Conservation (phyloP, 176 grass and related monocot species). For the Triticum dicoccoides region DNA sequence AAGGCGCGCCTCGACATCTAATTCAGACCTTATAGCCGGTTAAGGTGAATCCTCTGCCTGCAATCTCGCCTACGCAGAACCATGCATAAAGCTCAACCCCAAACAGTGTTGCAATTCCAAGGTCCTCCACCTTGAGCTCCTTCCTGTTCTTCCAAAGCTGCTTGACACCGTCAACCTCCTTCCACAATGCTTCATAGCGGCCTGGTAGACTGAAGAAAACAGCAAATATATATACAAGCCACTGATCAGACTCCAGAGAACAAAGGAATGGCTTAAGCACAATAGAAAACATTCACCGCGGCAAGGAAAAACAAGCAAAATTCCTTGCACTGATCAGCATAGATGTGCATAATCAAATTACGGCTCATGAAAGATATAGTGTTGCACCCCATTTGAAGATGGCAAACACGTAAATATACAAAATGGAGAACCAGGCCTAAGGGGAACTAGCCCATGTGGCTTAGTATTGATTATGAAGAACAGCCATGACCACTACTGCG, state of each 20-base stretch:
- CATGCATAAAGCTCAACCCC: constrained; percentile 82
- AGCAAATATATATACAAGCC: constrained; percentile 1
- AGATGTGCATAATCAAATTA: constrained; percentile 1
- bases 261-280: neutral
- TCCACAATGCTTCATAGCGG: constrained; percentile 86
- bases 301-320: neutral
- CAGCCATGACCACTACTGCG: neutral
- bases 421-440: neutral
- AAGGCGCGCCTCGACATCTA: constrained; percentile 26
- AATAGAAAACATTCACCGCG: neutral
- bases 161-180: constrained; percentile 73
- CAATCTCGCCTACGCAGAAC: constrained; percentile 76
- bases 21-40: constrained; percentile 86
- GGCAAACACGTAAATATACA: neutral
- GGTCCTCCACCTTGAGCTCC: constrained; percentile 79
- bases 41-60: constrained; percentile 80
- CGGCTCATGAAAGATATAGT: neutral
- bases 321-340: neutral
- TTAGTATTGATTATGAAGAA: neutral
- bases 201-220: constrained; percentile 67
- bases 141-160: constrained; percentile 78
- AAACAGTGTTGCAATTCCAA: constrained; percentile 72
- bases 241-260: constrained; percentile 19
- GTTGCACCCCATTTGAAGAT: neutral
- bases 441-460: neutral